A percentile compares a stretch with the other conserved stretches of the same genome.
Evolutionary conservation across 2,329 filamentous ascomycete species (phyloP).

Genomic region (Aspergillus flavus): DNA sequence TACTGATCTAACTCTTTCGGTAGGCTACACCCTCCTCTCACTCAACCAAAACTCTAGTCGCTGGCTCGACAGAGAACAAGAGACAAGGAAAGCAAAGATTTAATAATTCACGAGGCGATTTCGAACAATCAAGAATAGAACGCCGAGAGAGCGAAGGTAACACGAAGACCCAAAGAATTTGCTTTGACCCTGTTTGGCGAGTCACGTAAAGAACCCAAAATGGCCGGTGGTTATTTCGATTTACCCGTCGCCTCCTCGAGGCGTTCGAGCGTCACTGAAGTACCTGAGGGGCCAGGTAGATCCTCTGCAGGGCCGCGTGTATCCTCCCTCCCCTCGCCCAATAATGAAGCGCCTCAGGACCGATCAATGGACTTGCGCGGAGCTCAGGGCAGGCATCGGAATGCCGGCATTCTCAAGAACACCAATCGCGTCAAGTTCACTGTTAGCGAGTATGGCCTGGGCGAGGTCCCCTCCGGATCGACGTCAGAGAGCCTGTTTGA

Average conservation of each 20-base stretch:
- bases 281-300: conserved; percentile 22
- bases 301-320: conserved; percentile 28
- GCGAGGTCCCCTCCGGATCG: conserved; percentile 23
- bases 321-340: conserved; percentile 26
- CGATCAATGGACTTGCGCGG: conserved; percentile 24
- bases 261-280: conserved; percentile 30
- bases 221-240: conserved; percentile 40
- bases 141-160: conserved; percentile 10
- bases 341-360: conserved; percentile 25
- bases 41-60: neutral
- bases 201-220: conserved; percentile 22
- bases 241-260: conserved; percentile 31
- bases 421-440: conserved; percentile 41
- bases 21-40: conserved; percentile 13
- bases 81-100: neutral
- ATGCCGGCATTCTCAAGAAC: conserved; percentile 40
- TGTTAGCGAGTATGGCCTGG: conserved; percentile 26
- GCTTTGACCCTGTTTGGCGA: conserved; percentile 6
- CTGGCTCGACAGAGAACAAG: conserved; percentile 1
- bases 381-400: conserved; percentile 37
- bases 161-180: conserved; percentile 12
- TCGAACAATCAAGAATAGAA: neutral
- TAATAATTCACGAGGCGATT: neutral
- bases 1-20: conserved; percentile 20
- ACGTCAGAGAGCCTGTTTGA: conserved; percentile 33